Evolutionary conservation across 1,284 basidiomycete genomes (phyloP).

Genomic region (Puccinia polysora): DNA sequence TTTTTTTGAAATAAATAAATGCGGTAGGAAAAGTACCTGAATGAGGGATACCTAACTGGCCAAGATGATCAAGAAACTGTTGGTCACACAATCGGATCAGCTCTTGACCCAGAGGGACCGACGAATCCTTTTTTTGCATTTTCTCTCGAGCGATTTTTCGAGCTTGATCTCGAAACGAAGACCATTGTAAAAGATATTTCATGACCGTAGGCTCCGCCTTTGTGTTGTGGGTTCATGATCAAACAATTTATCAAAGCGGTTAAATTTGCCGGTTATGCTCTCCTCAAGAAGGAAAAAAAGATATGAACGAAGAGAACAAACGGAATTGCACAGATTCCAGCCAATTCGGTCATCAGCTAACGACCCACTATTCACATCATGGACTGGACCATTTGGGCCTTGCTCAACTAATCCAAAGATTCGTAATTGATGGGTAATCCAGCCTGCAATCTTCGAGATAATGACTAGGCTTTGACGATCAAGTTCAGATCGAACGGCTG

Average conservation of each 20-base stretch:
- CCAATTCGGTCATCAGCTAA: constrained; percentile 54
- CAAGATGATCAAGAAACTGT: constrained; percentile 6
- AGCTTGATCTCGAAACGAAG: constrained; percentile 85
- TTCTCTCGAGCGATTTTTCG: constrained; percentile 68
- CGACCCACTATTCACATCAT: too few species aligned
- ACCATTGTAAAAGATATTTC: constrained; percentile 80
- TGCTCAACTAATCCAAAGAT: constrained; percentile 88
- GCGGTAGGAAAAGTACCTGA: not conserved
- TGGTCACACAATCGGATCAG: constrained; percentile 49
- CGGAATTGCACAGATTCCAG: constrained; percentile 55
- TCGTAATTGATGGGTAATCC: constrained; percentile 82
- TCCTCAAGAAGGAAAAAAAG: not conserved
- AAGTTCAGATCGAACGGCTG: constrained; percentile 48
- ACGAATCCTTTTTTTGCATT: constrained; percentile 24
- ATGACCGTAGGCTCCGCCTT: constrained; percentile 79
- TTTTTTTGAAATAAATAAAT: too few species aligned
- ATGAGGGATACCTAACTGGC: not conserved
- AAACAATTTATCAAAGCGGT: not conserved
- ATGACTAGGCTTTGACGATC: constrained; percentile 57
- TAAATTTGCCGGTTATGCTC: constrained; percentile 15
- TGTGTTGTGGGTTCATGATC: not conserved
- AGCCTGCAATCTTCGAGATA: constrained; percentile 69
- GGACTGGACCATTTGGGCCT: too few species aligned
- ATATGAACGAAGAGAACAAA: constrained; percentile 44
- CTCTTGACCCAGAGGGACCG: constrained; percentile 46